Evolutionary conservation across 345 rosid species (phyloP).

Genomic region (Rhodomyrtus tomentosa): DNA sequence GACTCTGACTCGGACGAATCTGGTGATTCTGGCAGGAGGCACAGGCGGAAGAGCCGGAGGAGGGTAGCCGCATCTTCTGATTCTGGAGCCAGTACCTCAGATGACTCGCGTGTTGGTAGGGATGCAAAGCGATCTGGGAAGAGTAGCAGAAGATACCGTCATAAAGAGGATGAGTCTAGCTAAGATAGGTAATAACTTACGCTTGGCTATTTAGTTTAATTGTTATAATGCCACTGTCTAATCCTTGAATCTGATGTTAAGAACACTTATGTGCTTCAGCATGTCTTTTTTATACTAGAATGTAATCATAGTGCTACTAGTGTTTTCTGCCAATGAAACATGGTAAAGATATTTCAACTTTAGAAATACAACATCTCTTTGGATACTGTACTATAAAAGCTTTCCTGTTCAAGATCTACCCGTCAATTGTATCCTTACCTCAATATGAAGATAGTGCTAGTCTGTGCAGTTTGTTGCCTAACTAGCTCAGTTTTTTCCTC

Average conservation of each 20-base stretch:
- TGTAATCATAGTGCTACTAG: background rate
- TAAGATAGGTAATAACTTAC: background rate
- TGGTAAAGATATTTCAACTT: background rate
- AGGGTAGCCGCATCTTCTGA: conserved; percentile 41
- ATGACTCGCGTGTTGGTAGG: conserved; percentile 53
- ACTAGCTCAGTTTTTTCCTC: background rate
- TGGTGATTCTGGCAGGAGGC: conserved; percentile 27
- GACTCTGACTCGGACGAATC: conserved; percentile 33
- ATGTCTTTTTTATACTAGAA: background rate
- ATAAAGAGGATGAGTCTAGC: conserved; percentile 15
- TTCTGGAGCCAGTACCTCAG: conserved; percentile 33
- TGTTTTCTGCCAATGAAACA: background rate
- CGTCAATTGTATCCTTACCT: background rate
- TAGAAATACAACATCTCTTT: background rate
- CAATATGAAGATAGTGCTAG: background rate
- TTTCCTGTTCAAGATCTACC: background rate
- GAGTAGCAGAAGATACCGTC: conserved; percentile 48
- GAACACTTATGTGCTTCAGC: background rate
- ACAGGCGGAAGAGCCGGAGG: conserved; percentile 33
- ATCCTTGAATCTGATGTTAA: background rate
- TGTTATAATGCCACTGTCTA: background rate
- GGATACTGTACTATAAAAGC: background rate
- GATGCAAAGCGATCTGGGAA: conserved; percentile 41
- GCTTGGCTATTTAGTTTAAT: background rate
- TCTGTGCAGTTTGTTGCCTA: background rate